Evolutionary conservation across 1,284 basidiomycete species (phyloP).

Genomic region (Trichosporon ovoides): DNA sequence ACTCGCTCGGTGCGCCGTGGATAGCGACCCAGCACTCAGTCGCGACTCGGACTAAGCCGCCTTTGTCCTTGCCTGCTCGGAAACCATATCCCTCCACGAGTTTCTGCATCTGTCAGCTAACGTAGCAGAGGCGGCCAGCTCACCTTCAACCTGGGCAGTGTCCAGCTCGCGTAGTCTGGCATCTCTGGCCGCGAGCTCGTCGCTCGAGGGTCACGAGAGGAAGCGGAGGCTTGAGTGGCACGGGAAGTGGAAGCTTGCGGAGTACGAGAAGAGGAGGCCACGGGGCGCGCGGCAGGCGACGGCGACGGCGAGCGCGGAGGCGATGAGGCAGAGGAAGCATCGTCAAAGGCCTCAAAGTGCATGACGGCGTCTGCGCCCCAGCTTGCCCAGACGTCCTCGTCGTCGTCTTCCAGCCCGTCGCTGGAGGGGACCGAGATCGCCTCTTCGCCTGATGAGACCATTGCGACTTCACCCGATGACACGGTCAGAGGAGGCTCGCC

Average conservation of each 20-base stretch:
- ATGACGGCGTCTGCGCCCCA: background rate
- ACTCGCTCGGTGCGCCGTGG: constrained; percentile 22
- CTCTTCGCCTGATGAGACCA: constrained; percentile 6
- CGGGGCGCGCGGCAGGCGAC: background rate
- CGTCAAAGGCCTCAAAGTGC: background rate
- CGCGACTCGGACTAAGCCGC: constrained; percentile 33
- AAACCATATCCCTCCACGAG: constrained; percentile 34
- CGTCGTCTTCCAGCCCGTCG: no score
- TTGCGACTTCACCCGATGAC: no score
- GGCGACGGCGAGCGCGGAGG: background rate
- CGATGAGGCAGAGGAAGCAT: background rate
- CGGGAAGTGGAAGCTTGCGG: no score
- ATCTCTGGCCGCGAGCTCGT: constrained; percentile 29
- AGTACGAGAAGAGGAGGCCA: no score
- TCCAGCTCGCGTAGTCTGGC: constrained; percentile 41
- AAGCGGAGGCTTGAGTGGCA: no score
- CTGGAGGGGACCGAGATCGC: background rate
- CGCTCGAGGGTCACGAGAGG: no score
- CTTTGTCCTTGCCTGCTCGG: constrained; percentile 25
- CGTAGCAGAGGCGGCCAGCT: constrained; percentile 7
- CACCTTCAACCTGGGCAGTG: constrained; percentile 36
- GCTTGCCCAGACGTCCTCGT: background rate
- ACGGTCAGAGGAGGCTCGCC: no score
- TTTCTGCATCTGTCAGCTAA: background rate
- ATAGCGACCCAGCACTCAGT: constrained; percentile 41